Base-by-base conservation (phyloP, 1,284 basidiomycete species). In the Macrocystidia cucumis region DNA sequence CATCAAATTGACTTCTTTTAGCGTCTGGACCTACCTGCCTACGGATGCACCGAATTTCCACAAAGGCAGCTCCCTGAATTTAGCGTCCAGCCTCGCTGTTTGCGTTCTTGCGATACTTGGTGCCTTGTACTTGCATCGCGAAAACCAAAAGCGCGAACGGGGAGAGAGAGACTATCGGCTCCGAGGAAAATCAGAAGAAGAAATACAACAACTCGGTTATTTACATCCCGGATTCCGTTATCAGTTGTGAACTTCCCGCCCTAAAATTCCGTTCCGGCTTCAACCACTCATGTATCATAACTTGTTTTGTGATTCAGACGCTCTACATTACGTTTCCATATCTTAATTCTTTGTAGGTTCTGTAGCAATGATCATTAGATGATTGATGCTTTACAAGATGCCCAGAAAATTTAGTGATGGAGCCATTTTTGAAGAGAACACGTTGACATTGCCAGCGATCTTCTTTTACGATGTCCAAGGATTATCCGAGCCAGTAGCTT, bases 181-280 rank as follows among this genome's bases (percentile, higher is more conserved):
- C 17, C 50, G 51, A 20, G 60, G 59, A 1, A 65, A 60, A 45
- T 58, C 50, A 3, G 35, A 33, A 27, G 49, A 56, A 28, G 60
- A 66, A 39, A 48, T 66, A 25, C 51, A 59, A 34, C 44, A 61
- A 34, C 44, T 69, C 33, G 65, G 67, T 3, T 63, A 62, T 45
- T 43, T 55, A 16, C 65, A 68, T 50, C 67, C 67, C n/a, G 42
- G 46, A 4, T 69, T 63, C 45, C 52, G 59, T 14, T 69, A 63
- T 39, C 64, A 65, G 40, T 40, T 57, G 22, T 65, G 41, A 57
- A 19, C 9, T 30, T 9, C n/a, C 25, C 25, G 25, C n/a, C n/a
- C n/a, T n/a, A n/a, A n/a, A n/a, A n/a, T n/a, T n/a, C n/a, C n/a
- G n/a, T n/a, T n/a, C n/a, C n/a, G n/a, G n/a, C n/a, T n/a, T n/a